These are phyloP conservation scores for Castanea sativa DNA, from an alignment of 306 rosid species.

Conservation along the genomic window DNA sequence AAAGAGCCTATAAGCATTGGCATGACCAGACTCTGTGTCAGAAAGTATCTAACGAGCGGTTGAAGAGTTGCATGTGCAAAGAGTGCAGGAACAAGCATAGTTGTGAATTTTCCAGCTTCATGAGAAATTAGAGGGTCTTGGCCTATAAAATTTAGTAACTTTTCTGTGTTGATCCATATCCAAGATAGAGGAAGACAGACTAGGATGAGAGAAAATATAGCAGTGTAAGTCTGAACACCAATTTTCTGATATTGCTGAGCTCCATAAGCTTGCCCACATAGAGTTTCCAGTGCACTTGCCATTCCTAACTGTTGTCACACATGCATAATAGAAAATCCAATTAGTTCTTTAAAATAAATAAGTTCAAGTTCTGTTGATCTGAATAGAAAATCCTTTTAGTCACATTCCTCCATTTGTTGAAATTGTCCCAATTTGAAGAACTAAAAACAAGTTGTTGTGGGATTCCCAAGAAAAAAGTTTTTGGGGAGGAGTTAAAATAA, in stretches of 20 bases:
- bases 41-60: conserved; percentile 61
- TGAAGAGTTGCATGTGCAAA: conserved; percentile 64
- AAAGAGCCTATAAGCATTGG: conserved; percentile 60
- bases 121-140: conserved; percentile 76
- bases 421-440: background rate
- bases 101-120: conserved; percentile 59
- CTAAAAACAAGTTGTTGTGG: no score
- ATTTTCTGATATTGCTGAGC: conserved; percentile 46
- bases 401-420: background rate
- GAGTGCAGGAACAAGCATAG: conserved; percentile 72
- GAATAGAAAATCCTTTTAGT: background rate
- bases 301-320: conserved; percentile 40
- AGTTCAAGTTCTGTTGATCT: background rate
- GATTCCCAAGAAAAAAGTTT: no score
- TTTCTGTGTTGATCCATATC: conserved; percentile 59
- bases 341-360: background rate
- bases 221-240: conserved; percentile 53
- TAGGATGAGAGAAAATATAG: conserved; percentile 52
- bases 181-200: conserved; percentile 58
- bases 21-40: conserved; percentile 57
- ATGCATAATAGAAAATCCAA: background rate
- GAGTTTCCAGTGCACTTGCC: conserved; percentile 61
- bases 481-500: no score
- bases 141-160: conserved; percentile 50
- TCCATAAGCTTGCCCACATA: conserved; percentile 63